phyloP scores from a whole-genome alignment of 345 rosid genomes.

The Fremontodendron californicum region DNA sequence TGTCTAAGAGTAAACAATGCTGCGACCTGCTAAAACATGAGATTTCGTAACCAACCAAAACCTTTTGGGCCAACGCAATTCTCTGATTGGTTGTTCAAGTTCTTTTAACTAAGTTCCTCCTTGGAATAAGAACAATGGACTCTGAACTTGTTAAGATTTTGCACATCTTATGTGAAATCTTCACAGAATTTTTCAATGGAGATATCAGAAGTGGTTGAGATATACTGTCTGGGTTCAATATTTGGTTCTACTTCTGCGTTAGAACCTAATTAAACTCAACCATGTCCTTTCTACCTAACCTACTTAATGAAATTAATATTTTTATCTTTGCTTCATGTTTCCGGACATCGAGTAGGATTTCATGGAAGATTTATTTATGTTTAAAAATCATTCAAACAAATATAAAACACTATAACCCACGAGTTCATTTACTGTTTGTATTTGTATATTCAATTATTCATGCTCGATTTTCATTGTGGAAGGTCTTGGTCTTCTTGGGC shows the following conservation, averaged over 20 bases:
- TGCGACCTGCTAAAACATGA: neutral
- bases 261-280: neutral
- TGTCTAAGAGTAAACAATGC: neutral
- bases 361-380: neutral
- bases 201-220: slow-evolving; percentile 10
- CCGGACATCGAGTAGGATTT: slow-evolving; percentile 4
- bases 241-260: neutral
- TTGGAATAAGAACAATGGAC: neutral
- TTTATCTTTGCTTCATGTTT: slow-evolving; percentile 17
- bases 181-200: slow-evolving; percentile 3
- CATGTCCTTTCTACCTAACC: neutral
- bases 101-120: neutral
- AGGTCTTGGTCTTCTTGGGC: neutral
- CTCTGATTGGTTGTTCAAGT: neutral
- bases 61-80: neutral
- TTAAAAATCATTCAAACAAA: neutral
- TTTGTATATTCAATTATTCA: neutral
- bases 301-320: neutral
- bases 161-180: slow-evolving; percentile 6
- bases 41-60: slow-evolving; percentile 1
- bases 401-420: neutral
- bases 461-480: neutral
- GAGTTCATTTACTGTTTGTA: neutral
- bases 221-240: slow-evolving; percentile 2
- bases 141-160: slow-evolving; percentile 10